Conservation (phyloP, 2,329 filamentous ascomycete genomes). For the Passalora sequoiae region DNA sequence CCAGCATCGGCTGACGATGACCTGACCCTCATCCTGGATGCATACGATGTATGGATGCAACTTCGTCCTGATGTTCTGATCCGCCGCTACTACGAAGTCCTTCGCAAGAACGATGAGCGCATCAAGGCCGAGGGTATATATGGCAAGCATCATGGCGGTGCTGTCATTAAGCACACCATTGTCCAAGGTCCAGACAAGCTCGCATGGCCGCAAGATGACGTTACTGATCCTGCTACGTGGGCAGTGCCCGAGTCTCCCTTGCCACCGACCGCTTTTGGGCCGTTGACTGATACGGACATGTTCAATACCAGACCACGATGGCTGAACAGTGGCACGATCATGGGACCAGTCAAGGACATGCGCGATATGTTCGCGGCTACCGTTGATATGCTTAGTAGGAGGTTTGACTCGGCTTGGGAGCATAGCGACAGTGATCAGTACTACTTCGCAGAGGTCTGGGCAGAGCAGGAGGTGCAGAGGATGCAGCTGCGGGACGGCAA, state of each 20-base stretch:
- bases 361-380: constrained; percentile 34
- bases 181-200: constrained; percentile 32
- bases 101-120: constrained; percentile 50
- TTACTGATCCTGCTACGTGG: constrained; percentile 27
- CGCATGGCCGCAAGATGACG: constrained; percentile 27
- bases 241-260: constrained; percentile 27
- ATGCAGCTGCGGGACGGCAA: constrained; percentile 10
- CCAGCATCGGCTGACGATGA: constrained; percentile 39
- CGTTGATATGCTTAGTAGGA: constrained; percentile 23
- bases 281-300: constrained; percentile 34
- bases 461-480: constrained; percentile 48
- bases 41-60: constrained; percentile 61
- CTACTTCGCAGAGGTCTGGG: constrained; percentile 50
- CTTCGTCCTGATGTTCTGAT: constrained; percentile 60
- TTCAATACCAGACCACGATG: constrained; percentile 42
- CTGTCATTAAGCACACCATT: constrained; percentile 23
- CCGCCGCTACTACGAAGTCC: constrained; percentile 54
- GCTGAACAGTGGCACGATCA: constrained; percentile 36
- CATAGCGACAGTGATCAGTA: constrained; percentile 37
- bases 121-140: constrained; percentile 19
- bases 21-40: constrained; percentile 59
- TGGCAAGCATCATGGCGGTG: constrained; percentile 12
- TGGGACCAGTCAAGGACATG: constrained; percentile 37
- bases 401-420: constrained; percentile 19
- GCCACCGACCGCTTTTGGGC: constrained; percentile 24